Evolutionary conservation across 2,329 filamentous ascomycete genomes (phyloP).

Genomic region (Rhynchosporium secalis): DNA sequence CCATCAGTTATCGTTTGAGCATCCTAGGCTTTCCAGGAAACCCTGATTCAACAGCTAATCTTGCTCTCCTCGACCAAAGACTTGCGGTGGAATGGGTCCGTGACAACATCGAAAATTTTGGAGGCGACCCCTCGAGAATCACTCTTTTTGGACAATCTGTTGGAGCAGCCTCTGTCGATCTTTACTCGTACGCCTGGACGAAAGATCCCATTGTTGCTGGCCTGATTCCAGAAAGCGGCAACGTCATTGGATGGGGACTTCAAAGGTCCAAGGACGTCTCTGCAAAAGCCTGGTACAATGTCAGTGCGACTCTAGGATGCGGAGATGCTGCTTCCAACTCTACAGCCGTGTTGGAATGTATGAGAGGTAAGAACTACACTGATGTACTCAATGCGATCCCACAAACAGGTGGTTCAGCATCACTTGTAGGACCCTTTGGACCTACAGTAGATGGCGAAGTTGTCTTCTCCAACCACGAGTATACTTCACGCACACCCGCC

Average conservation of each 20-base stretch:
- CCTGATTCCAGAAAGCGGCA: conserved; percentile 40
- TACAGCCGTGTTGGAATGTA: conserved; percentile 32
- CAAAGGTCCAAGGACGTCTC: conserved; percentile 26
- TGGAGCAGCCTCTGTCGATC: conserved; percentile 54
- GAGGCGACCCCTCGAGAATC: conserved; percentile 57
- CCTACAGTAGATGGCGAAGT: conserved; percentile 36
- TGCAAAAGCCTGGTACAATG: conserved; percentile 33
- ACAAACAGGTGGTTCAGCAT: conserved; percentile 9
- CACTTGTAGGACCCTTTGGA: conserved; percentile 30
- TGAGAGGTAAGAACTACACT: conserved; percentile 30
- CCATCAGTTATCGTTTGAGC: conserved; percentile 40
- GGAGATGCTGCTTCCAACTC: conserved; percentile 32
- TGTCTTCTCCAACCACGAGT: conserved; percentile 36
- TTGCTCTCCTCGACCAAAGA: conserved; percentile 64
- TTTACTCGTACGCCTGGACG: conserved; percentile 38
- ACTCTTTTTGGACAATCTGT: conserved; percentile 57
- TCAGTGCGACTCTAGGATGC: conserved; percentile 35
- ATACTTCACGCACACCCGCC: conserved; percentile 23
- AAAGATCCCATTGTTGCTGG: conserved; percentile 39
- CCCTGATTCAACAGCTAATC: conserved; percentile 45
- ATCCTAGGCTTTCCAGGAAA: conserved; percentile 44
- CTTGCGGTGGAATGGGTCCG: conserved; percentile 60
- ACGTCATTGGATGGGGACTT: conserved; percentile 33
- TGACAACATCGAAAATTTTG: conserved; percentile 59
- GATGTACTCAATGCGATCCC: conserved; percentile 31